These are phyloP conservation scores for Candida broadrunensis DNA, from an alignment of 805 yeast species.

Conservation along the genomic window DNA sequence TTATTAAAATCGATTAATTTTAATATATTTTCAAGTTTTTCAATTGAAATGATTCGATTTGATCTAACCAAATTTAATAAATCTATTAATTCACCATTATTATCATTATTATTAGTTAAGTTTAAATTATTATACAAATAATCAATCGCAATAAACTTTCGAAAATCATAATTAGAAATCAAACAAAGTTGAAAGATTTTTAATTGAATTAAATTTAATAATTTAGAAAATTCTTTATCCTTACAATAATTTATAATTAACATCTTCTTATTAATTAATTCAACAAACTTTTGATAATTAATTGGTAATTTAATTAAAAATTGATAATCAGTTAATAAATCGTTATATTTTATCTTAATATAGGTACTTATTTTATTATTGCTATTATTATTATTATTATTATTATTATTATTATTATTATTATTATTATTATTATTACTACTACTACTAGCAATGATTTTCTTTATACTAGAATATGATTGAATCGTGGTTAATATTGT, in stretches of 20 bases:
- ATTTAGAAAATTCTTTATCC: neutral
- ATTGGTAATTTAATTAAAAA: slow-evolving; percentile 14
- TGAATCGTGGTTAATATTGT: neutral
- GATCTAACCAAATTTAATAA: slow-evolving; percentile 7
- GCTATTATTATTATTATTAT: neutral
- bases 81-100: slow-evolving; percentile 3
- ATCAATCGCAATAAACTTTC: slow-evolving; percentile 21
- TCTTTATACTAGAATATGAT: neutral
- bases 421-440: neutral
- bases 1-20: slow-evolving; percentile 1
- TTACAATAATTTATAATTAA: slow-evolving; percentile 14
- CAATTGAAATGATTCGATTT: neutral
- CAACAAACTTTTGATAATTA: slow-evolving; percentile 16
- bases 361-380: neutral
- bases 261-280: slow-evolving; percentile 32
- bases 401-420: neutral
- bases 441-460: neutral
- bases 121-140: slow-evolving; percentile 16
- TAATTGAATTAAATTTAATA: slow-evolving; percentile 12
- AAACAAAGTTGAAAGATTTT: slow-evolving; percentile 30
- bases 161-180: slow-evolving; percentile 32
- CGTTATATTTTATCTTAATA: slow-evolving; percentile 26
- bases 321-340: slow-evolving; percentile 31
- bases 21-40: slow-evolving; percentile 3
- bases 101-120: slow-evolving; percentile 1